These are phyloP conservation scores for Syzygium aromaticum DNA, from an alignment of 345 rosid genomes.

Conservation along the genomic window DNA sequence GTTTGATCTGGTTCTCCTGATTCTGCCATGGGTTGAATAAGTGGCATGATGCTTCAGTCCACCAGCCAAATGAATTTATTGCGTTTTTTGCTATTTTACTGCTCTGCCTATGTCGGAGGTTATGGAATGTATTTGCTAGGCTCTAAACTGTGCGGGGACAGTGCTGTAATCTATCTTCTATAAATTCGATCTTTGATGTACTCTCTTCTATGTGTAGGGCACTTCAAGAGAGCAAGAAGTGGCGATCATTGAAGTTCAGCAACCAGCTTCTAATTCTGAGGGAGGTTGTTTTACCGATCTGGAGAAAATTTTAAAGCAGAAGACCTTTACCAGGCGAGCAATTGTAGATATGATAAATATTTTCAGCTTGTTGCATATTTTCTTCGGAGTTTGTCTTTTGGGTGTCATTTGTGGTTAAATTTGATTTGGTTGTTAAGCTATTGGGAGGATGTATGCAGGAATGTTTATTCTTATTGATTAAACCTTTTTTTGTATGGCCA, in stretches of 20 bases:
- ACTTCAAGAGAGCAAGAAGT: slow-evolving; percentile 13
- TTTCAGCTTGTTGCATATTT: not conserved
- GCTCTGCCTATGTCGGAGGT: not conserved
- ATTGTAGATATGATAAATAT: not conserved
- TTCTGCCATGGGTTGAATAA: not conserved
- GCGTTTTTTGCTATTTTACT: not conserved
- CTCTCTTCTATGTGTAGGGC: slow-evolving; percentile 12
- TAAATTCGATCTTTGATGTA: not conserved
- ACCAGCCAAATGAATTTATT: not conserved
- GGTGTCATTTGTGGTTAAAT: not conserved
- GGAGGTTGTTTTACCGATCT: slow-evolving; percentile 33
- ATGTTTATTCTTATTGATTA: not conserved
- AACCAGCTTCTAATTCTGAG: slow-evolving; percentile 12
- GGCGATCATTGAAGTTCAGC: slow-evolving; percentile 15
- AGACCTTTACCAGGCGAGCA: slow-evolving; percentile 71
- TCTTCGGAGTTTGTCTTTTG: not conserved
- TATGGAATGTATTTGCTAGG: not conserved
- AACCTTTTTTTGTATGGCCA: not conserved
- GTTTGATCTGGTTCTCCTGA: not conserved
- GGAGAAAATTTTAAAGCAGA: slow-evolving; percentile 52
- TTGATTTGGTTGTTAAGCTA: not conserved
- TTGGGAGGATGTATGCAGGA: not conserved
- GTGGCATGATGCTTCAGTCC: not conserved
- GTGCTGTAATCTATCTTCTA: not conserved
- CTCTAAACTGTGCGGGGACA: not conserved